Evolutionary conservation across 805 yeast genomes (phyloP), one percentile per base, ranked within the genome.

Genomic region (Cyberlindnera euphorbiae): DNA sequence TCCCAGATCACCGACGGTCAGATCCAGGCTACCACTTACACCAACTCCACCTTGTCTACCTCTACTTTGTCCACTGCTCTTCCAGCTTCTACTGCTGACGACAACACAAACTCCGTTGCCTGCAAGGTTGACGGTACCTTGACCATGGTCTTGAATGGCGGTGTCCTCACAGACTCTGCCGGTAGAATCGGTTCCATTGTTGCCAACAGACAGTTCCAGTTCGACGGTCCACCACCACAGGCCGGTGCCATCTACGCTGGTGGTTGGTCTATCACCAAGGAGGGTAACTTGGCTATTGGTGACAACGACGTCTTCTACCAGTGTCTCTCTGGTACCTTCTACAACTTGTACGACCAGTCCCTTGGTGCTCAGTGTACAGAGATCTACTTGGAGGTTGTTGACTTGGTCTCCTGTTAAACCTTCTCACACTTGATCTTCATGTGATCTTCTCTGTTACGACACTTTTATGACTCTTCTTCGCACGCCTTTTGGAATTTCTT

Each of bases 191-290:
- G 89, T 51, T 75, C 88, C 32, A 80, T 82, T 63, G 90, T 82
- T 49, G 79, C 88, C 35, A 82, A 81, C 78, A 72, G 82, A 69
- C 90, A 82, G 67, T 82, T 82, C 75, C 90, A 82, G 67, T 82
- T 82, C 55, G 90, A 82, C 60, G 89, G 89, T 56, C 87, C 87
- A 43, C 83, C 85, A 65, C 88, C 89, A 55, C 90, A 82, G 69
- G 85, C 82, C 22, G 84, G 83, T 61, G 71, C 83, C 39, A 71
- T 77, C 57, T 76, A 73, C 58, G 83, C 85, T 50, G 77, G 73
- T 39, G 84, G 85, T 47, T 78, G 85, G 85, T 58, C 69, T 27
- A 56, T 66, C 46, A 60, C 68, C 37, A 72, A 70, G 43, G 79
- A 71, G n/a, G 75, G 75, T 60, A 56, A 65, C 66, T 71, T 81